These are phyloP conservation scores for Butyriboletus appendiculatus DNA, from an alignment of 1,284 basidiomycete genomes.

Conservation along the genomic window DNA sequence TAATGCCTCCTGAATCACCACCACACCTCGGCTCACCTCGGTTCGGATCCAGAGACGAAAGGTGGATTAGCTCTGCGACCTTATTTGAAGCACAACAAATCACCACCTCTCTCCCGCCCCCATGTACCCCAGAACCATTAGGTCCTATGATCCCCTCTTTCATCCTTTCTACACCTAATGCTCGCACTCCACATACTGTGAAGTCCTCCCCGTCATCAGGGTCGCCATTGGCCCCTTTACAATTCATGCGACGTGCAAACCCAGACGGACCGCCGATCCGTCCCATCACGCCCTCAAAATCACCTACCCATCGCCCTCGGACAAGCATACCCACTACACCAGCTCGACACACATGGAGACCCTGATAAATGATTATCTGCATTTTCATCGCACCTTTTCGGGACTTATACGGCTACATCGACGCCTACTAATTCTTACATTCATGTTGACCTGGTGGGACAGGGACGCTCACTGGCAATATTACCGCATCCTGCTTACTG, in stretches of 20 bases:
- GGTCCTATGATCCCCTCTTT: slow-evolving; percentile 47
- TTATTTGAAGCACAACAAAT: slow-evolving; percentile 55
- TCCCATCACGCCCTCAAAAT: slow-evolving; percentile 45
- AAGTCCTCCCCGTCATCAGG: slow-evolving; percentile 47
- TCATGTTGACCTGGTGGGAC: slow-evolving; percentile 32
- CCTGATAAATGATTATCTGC: slow-evolving; percentile 24
- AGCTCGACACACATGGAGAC: slow-evolving; percentile 38
- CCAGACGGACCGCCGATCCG: slow-evolving; percentile 39
- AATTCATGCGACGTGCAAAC: slow-evolving; percentile 58
- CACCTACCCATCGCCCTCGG: slow-evolving; percentile 34
- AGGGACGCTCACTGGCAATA: slow-evolving; percentile 29
- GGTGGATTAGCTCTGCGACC: slow-evolving; percentile 80
- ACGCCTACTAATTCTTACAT: slow-evolving; percentile 32
- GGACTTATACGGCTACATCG: slow-evolving; percentile 17
- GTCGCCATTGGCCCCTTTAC: slow-evolving; percentile 55
- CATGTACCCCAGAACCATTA: slow-evolving; percentile 69
- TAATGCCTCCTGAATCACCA: slow-evolving; percentile 61
- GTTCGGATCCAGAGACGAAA: slow-evolving; percentile 57
- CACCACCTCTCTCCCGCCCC: slow-evolving; percentile 50
- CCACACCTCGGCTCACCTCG: slow-evolving; percentile 38
- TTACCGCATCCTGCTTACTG: slow-evolving; percentile 24
- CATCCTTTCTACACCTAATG: slow-evolving; percentile 48
- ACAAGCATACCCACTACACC: slow-evolving; percentile 37
- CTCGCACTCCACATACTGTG: slow-evolving; percentile 46
- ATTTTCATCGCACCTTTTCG: slow-evolving; percentile 15